A percentile compares a stretch with the other conserved stretches of the same genome.
These are phyloP conservation scores for Marasmius tenuissimus DNA, from an alignment of 1,284 basidiomycete species.

Conservation along the genomic window DNA sequence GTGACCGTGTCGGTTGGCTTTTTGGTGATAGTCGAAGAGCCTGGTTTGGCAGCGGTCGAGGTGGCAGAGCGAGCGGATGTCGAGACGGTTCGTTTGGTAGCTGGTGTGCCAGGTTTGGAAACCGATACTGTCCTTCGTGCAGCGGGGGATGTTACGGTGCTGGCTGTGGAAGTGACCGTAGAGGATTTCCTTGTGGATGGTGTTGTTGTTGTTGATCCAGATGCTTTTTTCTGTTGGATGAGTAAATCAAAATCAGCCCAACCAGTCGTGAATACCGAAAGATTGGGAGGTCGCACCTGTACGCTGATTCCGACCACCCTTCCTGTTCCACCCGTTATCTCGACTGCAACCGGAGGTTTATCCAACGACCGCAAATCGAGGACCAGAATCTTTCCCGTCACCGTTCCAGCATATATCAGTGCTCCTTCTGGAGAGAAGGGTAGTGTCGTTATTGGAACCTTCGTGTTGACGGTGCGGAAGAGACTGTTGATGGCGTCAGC, in stretches of 20 bases:
- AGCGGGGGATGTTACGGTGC: background rate
- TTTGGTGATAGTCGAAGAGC: background rate
- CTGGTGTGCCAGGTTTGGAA: background rate
- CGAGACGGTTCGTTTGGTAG: background rate
- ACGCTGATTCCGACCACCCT: conserved; percentile 53
- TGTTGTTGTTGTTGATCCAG: conserved; percentile 1
- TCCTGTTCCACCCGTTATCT: conserved; percentile 42
- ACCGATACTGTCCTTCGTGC: background rate
- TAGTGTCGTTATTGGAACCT: conserved; percentile 52
- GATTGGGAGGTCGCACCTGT: conserved; percentile 40
- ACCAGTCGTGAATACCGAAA: background rate
- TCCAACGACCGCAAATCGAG: conserved; percentile 65
- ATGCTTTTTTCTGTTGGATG: conserved; percentile 30
- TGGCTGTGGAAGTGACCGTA: background rate
- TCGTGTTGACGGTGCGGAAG: conserved; percentile 53
- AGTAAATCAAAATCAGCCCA: background rate
- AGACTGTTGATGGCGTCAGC: conserved; percentile 36
- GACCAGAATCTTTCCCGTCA: conserved; percentile 58
- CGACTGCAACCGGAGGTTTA: conserved; percentile 53
- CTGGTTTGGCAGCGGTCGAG: background rate
- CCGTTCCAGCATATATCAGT: conserved; percentile 62
- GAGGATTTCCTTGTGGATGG: background rate
- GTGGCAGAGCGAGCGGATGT: background rate
- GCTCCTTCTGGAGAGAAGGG: conserved; percentile 70
- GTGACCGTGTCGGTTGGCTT: background rate